Evolutionary conservation across 176 grass and related monocot genomes (phyloP).

Genomic region (Carex scoparia): DNA sequence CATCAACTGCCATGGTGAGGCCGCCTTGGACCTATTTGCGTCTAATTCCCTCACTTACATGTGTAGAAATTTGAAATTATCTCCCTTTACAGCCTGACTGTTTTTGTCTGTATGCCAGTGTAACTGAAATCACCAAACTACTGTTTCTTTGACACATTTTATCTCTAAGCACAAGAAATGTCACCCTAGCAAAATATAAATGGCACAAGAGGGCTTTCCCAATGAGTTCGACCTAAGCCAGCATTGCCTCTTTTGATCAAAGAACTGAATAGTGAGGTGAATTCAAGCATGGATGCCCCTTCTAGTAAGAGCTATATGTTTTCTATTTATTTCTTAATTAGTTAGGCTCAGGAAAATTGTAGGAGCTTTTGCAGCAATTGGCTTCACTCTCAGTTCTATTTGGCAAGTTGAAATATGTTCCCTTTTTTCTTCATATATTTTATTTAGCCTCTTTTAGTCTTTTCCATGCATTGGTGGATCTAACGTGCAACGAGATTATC

Average conservation of each 20-base stretch:
- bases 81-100: not conserved
- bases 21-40: no score
- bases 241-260: not conserved
- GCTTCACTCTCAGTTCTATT: not conserved
- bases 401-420: not conserved
- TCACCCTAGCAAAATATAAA: not conserved
- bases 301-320: not conserved
- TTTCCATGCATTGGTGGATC: not conserved
- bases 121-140: not conserved
- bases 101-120: slow-evolving; percentile 10
- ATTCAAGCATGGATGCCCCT: not conserved
- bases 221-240: not conserved
- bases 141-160: not conserved
- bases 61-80: not conserved
- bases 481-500: not conserved
- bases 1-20: no score
- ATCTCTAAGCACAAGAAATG: slow-evolving; percentile 9
- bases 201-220: not conserved
- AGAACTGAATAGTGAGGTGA: not conserved
- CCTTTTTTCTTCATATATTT: not conserved
- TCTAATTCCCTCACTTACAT: not conserved
- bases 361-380: not conserved
- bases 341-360: not conserved
- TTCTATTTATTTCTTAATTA: not conserved
- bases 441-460: not conserved